Base-by-base conservation (phyloP, 1,139 yeast species). In the Suhomyces guaymorum region DNA sequence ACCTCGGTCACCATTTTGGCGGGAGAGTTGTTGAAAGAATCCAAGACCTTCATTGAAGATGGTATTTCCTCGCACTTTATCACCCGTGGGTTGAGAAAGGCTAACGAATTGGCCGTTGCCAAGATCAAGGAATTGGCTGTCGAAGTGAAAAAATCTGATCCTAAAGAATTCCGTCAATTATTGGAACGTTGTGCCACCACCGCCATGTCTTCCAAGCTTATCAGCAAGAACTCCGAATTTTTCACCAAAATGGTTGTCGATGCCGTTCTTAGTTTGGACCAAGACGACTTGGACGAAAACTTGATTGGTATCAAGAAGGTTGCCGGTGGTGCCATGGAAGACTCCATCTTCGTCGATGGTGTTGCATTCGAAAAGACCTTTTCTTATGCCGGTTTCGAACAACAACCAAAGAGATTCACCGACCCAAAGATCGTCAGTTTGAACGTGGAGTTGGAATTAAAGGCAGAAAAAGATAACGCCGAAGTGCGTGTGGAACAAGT, bases 381-480 rank as follows among this genome's bases (percentile, higher is more conserved):
- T 54, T 84, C 97, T 22, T 92, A 92, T 54, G 97, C 97, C 34
- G 97, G 97, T 8, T 92, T 92, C 61, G 99, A 92, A 63, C 99
- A 92, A 68, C 98, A 94, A 63, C 99, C 98, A 33, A 92, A 92
- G 63, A 67, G 63, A 38, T 88, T 94, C 57, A 54, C 55, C 11
- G 70, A 86, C 58, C 96, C 99, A 31, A 87, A 83, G 61, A 81
- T 94, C 47, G 69, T 92, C 39, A 80, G 82, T 51, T 73, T 92
- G 54, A 92, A 94, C 57, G 92, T 94, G 24, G 99, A 92, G 61
- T 73, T 92, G 48, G 99, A 92, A 66, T 78, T 92, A 56, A 92
- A 92, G 68, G 97, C 98, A 2, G 99, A 92, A 66, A 90, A 88
- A 68, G 99, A 92, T 61, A 92, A 92, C 58, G 99, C 99, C n/a